Conservation (phyloP, 2,329 filamentous ascomycete species). For the Leptographium procerum region DNA sequence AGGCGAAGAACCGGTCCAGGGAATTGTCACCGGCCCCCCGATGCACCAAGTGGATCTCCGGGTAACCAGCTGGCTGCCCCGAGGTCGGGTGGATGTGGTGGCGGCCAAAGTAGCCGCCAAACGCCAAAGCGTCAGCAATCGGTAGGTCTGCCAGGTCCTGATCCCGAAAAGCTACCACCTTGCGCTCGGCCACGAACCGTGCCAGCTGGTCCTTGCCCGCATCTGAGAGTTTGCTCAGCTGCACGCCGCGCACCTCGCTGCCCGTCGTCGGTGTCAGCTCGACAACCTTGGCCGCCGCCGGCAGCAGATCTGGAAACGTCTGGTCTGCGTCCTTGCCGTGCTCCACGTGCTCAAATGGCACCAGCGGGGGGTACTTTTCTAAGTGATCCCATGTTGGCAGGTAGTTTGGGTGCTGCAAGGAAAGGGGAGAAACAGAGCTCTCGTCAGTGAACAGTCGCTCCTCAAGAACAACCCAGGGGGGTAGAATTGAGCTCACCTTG, state of each 20-base stretch:
- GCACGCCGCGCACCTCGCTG: slow-evolving; percentile 54
- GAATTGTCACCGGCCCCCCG: slow-evolving; percentile 55
- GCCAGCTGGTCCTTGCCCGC: slow-evolving; percentile 61
- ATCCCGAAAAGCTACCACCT: slow-evolving; percentile 59
- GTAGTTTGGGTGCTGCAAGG: slow-evolving; percentile 47
- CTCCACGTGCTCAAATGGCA: slow-evolving; percentile 56
- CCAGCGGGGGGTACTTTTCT: slow-evolving; percentile 47
- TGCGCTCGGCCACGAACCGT: slow-evolving; percentile 55
- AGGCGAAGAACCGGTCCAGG: slow-evolving; percentile 47
- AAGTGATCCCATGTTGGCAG: slow-evolving; percentile 51
- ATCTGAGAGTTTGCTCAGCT: slow-evolving; percentile 49
- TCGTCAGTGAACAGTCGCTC: slow-evolving; percentile 6
- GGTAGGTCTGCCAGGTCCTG: slow-evolving; percentile 55
- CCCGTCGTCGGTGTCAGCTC: slow-evolving; percentile 58
- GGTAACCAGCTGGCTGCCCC: slow-evolving; percentile 56
- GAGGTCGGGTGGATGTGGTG: slow-evolving; percentile 68
- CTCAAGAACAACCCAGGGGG: too few species aligned
- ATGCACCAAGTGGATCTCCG: slow-evolving; percentile 61
- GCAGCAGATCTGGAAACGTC: slow-evolving; percentile 50
- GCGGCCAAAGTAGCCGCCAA: slow-evolving; percentile 44
- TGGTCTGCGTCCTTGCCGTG: slow-evolving; percentile 59
- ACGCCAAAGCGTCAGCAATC: slow-evolving; percentile 52
- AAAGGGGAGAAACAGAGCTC: background rate
- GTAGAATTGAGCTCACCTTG: background rate
- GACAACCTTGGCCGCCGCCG: slow-evolving; percentile 27